Evolutionary conservation across 2,329 filamentous ascomycete genomes (phyloP).

Genomic region (Didymella lethalis): DNA sequence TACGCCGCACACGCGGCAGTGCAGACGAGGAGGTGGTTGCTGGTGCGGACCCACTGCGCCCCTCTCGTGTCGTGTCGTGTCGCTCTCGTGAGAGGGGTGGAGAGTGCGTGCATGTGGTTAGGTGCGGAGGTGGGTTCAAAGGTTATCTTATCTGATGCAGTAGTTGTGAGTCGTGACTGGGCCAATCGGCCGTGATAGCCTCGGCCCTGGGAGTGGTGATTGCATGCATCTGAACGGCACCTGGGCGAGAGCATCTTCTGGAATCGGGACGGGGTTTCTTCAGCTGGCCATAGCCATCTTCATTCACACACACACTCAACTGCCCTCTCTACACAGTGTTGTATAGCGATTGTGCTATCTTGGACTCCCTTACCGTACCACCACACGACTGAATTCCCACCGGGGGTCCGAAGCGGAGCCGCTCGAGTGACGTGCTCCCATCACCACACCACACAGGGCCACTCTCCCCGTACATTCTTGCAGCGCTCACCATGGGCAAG

Average conservation of each 20-base stretch:
- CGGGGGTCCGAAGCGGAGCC: conserved; percentile 19
- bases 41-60: not conserved
- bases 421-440: conserved; percentile 15
- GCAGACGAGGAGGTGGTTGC: not conserved
- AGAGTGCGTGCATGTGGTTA: conserved; percentile 13
- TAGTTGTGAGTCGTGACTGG: conserved; percentile 5
- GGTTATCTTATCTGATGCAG: conserved; percentile 27
- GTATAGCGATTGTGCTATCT: not conserved
- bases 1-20: not conserved
- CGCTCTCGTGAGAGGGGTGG: conserved; percentile 7
- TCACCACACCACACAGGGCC: conserved; percentile 13
- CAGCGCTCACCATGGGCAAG: conserved; percentile 43
- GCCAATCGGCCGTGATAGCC: conserved; percentile 17
- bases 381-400: conserved; percentile 7
- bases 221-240: conserved; percentile 16
- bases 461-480: not conserved
- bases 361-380: conserved; percentile 6
- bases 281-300: not conserved
- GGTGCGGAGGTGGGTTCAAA: not conserved
- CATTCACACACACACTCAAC: not conserved
- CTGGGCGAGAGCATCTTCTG: conserved; percentile 30
- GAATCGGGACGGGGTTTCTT: conserved; percentile 23
- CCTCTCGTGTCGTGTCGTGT: conserved; percentile 5
- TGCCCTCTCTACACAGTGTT: not conserved
- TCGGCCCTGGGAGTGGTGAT: conserved; percentile 11